phyloP scores from a whole-genome alignment of 2,329 filamentous ascomycete species.

The Lachnellula occidentalis region DNA sequence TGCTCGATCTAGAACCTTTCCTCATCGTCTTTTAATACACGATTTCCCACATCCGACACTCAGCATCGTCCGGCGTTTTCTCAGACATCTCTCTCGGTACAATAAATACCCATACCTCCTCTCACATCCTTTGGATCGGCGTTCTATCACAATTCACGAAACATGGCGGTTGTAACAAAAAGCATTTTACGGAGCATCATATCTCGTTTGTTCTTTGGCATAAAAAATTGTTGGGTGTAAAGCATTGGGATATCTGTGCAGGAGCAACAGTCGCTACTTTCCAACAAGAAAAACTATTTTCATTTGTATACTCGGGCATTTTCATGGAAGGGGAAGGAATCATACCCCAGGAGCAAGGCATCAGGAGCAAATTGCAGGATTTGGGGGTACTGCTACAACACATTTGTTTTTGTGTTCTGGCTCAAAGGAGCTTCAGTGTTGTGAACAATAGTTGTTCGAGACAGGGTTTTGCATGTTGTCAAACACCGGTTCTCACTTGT shows the following conservation, averaged over 20 bases:
- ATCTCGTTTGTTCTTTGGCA: conserved; percentile 18
- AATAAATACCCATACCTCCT: conserved; percentile 27
- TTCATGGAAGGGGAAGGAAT: conserved; percentile 14
- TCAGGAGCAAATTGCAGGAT: conserved; percentile 7
- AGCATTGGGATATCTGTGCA: conserved; percentile 19
- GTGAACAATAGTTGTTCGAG: conserved; percentile 18
- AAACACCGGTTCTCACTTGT: background rate
- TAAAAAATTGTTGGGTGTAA: conserved; percentile 22
- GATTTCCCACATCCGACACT: conserved; percentile 7
- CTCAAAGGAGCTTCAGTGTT: conserved; percentile 17
- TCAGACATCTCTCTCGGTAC: conserved; percentile 15
- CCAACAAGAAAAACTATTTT: conserved; percentile 4
- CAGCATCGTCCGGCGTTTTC: conserved; percentile 23
- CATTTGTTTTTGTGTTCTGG: conserved; percentile 5
- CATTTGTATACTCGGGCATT: conserved; percentile 13
- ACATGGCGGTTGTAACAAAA: conserved; percentile 28
- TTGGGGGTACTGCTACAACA: conserved; percentile 13
- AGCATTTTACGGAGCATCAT: conserved; percentile 25
- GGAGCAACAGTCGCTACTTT: conserved; percentile 14
- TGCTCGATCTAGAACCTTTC: background rate
- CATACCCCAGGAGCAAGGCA: conserved; percentile 7
- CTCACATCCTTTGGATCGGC: conserved; percentile 26
- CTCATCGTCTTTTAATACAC: conserved; percentile 5
- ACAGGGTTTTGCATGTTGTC: background rate
- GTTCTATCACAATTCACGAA: conserved; percentile 20